phyloP scores from a whole-genome alignment of 129 eudicot species.

The Apium graveolens region DNA sequence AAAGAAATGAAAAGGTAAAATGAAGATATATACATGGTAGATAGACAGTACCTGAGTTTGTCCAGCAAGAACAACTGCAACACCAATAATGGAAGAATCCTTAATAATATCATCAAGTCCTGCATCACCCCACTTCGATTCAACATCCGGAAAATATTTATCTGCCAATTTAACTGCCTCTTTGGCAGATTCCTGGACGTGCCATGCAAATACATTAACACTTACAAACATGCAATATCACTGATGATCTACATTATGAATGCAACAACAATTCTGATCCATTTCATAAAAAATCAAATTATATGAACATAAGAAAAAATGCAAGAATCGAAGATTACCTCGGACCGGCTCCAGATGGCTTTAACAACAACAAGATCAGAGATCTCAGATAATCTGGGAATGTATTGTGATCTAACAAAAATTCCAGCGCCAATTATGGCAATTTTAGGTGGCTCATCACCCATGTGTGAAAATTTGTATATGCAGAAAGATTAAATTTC shows the following conservation, averaged over 20 bases:
- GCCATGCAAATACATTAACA: background rate
- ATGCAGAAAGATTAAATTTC: background rate
- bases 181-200: constrained; percentile 52
- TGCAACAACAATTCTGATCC: background rate
- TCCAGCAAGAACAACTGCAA: constrained; percentile 82
- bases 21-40: background rate
- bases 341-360: constrained; percentile 85
- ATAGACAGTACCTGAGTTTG: constrained; percentile 49
- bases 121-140: constrained; percentile 79
- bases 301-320: background rate
- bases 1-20: background rate
- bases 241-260: background rate
- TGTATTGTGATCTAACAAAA: constrained; percentile 70
- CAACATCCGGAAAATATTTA: constrained; percentile 57
- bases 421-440: constrained; percentile 94
- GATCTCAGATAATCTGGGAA: constrained; percentile 89
- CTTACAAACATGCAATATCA: background rate
- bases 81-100: constrained; percentile 54
- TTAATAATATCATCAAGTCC: constrained; percentile 66
- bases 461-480: constrained; percentile 19
- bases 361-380: constrained; percentile 58
- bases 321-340: constrained; percentile 28
- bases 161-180: constrained; percentile 69
- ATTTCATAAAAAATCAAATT: background rate
- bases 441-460: constrained; percentile 46